A percentile compares a stretch with the other conserved stretches of the same genome.
Conservation (phyloP, 2,329 filamentous ascomycete species). For the Fusarium metavorans region DNA sequence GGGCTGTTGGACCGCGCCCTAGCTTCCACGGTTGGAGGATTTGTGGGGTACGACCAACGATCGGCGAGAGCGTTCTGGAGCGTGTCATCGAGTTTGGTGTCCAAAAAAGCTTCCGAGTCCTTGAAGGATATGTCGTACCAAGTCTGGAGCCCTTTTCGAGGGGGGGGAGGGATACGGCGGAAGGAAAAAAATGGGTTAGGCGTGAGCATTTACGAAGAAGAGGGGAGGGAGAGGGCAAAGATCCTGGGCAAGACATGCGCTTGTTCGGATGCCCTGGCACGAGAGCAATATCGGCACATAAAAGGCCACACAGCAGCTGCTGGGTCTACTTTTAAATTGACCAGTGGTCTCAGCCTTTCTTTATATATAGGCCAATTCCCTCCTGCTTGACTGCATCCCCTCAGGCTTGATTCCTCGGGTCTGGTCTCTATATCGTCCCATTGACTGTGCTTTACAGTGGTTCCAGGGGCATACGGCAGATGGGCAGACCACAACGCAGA, state of each 20-base stretch:
- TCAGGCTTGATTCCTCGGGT: neutral
- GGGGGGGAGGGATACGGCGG: neutral
- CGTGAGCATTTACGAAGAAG: neutral
- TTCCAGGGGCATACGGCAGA: neutral
- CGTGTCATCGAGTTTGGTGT: neutral
- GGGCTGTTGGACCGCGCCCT: neutral
- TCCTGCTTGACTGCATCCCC: neutral
- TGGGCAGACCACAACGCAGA: neutral
- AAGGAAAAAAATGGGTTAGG: neutral
- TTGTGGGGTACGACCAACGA: slow-evolving; percentile 28
- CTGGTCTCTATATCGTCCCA: neutral
- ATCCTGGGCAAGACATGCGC: neutral
- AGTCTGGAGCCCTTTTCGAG: neutral
- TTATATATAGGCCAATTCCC: slow-evolving; percentile 16
- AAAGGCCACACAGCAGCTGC: slow-evolving; percentile 7
- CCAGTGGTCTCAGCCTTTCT: neutral
- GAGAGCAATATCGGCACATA: slow-evolving; percentile 1
- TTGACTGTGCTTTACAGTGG: neutral
- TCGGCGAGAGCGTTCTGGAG: neutral
- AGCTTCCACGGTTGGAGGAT: neutral
- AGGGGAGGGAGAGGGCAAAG: neutral
- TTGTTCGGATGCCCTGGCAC: slow-evolving; percentile 1
- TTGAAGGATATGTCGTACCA: neutral
- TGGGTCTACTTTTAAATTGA: slow-evolving; percentile 8
- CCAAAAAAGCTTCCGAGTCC: neutral